Conservation (phyloP, 2,329 filamentous ascomycete genomes). For the Beauveria brongniartii region DNA sequence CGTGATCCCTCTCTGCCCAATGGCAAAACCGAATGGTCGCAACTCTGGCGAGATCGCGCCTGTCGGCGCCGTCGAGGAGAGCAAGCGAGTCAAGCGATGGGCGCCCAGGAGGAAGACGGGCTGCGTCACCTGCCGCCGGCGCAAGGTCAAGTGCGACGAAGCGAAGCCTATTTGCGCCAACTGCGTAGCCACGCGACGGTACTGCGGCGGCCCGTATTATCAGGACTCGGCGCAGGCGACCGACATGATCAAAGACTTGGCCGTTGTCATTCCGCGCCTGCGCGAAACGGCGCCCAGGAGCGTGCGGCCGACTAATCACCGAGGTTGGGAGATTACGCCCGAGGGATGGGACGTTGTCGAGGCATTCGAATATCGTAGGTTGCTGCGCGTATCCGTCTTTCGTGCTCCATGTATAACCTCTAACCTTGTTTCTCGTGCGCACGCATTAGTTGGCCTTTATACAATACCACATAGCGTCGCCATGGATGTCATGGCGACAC, state of each 20-base stretch:
- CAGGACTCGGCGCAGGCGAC: slow-evolving; percentile 6
- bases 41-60: neutral
- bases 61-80: neutral
- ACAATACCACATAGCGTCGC: neutral
- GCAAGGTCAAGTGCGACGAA: slow-evolving; percentile 7
- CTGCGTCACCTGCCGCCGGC: slow-evolving; percentile 5
- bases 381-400: neutral
- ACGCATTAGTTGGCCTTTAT: neutral
- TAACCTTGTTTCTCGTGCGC: neutral
- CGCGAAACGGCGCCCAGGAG: slow-evolving; percentile 1
- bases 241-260: neutral
- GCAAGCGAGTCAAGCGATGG: slow-evolving; percentile 5
- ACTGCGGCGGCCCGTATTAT: slow-evolving; percentile 8
- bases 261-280: neutral
- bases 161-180: slow-evolving; percentile 8
- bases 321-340: slow-evolving; percentile 3
- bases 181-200: slow-evolving; percentile 6
- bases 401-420: neutral
- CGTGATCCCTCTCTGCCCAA: neutral
- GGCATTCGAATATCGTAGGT: slow-evolving; percentile 8
- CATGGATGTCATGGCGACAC: neutral
- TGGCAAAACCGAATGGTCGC: neutral
- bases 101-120: slow-evolving; percentile 4
- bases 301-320: neutral
- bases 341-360: slow-evolving; percentile 8